A percentile compares a stretch with the other conserved stretches of the same genome.
These are phyloP conservation scores for Petrea volubilis DNA, from an alignment of 257 asterid species.

Conservation along the genomic window DNA sequence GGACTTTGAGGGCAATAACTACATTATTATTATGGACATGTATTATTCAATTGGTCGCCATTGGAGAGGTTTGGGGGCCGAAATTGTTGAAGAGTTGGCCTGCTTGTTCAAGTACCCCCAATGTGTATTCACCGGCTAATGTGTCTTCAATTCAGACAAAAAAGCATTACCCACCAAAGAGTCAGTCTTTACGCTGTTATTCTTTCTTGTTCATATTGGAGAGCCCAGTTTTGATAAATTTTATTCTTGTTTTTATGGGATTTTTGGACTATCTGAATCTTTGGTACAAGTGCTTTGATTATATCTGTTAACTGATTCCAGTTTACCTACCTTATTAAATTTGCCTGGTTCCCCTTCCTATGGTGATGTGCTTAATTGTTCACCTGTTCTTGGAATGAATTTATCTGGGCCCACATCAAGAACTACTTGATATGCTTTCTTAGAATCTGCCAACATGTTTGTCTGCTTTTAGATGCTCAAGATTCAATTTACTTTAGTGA, in stretches of 20 bases:
- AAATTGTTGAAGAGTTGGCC: constrained; percentile 57
- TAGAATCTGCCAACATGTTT: constrained; percentile 6
- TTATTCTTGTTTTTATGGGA: not conserved
- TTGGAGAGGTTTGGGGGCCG: constrained; percentile 65
- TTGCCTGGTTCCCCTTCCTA: not conserved
- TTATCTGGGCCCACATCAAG: not conserved
- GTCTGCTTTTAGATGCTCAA: not conserved
- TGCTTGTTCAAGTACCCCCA: constrained; percentile 37
- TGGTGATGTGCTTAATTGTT: not conserved
- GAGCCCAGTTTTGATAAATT: not conserved
- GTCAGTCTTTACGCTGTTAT: constrained; percentile 32
- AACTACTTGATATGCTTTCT: not conserved
- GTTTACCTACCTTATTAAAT: not conserved
- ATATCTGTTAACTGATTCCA: not conserved
- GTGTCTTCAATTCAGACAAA: constrained; percentile 18
- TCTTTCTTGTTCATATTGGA: constrained; percentile 13
- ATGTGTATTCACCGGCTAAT: constrained; percentile 10
- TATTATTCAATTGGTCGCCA: constrained; percentile 49
- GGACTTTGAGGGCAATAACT: constrained; percentile 53
- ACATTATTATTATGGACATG: constrained; percentile 58
- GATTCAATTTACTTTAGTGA: constrained; percentile 2
- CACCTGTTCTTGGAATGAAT: not conserved
- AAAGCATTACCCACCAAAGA: constrained; percentile 43
- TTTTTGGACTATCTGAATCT: not conserved
- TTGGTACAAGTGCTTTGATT: constrained; percentile 4